Conservation (phyloP, 345 rosid genomes). For the Euphorbia tirucalli region DNA sequence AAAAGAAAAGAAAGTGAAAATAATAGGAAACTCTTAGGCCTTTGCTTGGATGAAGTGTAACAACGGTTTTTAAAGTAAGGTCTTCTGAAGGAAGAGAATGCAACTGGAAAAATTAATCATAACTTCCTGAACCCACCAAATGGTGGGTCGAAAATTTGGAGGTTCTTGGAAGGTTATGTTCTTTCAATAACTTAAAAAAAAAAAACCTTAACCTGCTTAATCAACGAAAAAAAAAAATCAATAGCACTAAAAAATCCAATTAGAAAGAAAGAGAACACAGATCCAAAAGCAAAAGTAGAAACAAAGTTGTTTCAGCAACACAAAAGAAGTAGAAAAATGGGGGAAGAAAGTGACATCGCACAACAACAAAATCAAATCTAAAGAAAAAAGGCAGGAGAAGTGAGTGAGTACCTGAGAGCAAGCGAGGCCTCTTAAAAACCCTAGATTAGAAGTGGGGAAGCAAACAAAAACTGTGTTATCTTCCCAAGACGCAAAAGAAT, state of each 20-base stretch:
- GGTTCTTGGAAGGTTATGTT: too few relatives aligned
- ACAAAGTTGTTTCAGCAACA: neutral
- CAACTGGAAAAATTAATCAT: too few relatives aligned
- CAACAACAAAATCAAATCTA: neutral
- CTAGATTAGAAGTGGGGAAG: constrained; percentile 17
- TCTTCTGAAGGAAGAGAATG: too few relatives aligned
- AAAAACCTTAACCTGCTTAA: too few relatives aligned
- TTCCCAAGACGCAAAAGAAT: too few relatives aligned
- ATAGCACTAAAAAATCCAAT: neutral
- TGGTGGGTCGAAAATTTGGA: too few relatives aligned
- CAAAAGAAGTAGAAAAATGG: neutral
- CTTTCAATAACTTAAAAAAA: too few relatives aligned
- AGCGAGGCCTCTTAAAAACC: constrained; percentile 11
- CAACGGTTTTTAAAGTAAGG: too few relatives aligned
- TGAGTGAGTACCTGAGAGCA: constrained; percentile 11
- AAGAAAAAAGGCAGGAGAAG: neutral
- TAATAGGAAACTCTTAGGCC: too few relatives aligned
- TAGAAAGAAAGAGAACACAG: neutral
- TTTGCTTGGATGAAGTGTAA: too few relatives aligned
- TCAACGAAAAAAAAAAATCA: neutral
- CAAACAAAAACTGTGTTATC: neutral
- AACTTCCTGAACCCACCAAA: too few relatives aligned
- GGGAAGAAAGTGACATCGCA: neutral
- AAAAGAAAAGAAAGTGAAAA: neutral
- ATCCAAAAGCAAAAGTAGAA: neutral